phyloP scores from a whole-genome alignment of 495 filamentous ascomycete species.

The Pseudomonodictys pantanalensis region DNA sequence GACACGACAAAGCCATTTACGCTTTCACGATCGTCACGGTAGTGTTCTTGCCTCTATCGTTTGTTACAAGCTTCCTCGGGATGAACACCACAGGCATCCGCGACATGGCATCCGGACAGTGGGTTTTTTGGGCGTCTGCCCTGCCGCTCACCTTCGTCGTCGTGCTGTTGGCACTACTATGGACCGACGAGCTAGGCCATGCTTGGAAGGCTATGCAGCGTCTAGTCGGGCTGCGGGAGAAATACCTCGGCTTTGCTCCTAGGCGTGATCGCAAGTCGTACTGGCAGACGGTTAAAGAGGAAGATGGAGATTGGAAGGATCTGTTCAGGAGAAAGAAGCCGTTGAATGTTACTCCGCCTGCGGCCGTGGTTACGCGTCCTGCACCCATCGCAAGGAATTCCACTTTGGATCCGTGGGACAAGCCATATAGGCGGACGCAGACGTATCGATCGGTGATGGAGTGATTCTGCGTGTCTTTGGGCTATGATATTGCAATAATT shows the following conservation, averaged over 20 bases:
- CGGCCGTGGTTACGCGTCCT: background rate
- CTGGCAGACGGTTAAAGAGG: background rate
- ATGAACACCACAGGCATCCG: slow-evolving; percentile 34
- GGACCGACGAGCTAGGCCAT: slow-evolving; percentile 12
- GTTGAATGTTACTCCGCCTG: background rate
- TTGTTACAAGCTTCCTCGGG: slow-evolving; percentile 43
- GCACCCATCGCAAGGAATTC: too few species aligned
- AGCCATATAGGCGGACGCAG: too few species aligned
- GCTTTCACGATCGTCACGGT: slow-evolving; percentile 44
- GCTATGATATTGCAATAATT: too few species aligned
- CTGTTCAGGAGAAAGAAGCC: background rate
- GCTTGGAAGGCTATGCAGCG: background rate
- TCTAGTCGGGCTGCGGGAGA: background rate
- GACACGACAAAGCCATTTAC: slow-evolving; percentile 39
- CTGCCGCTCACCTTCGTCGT: slow-evolving; percentile 23
- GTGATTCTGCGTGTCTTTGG: too few species aligned
- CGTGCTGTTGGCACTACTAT: background rate
- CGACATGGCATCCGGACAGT: slow-evolving; percentile 9
- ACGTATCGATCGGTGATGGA: too few species aligned
- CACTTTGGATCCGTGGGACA: too few species aligned
- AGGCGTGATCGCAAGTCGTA: background rate
- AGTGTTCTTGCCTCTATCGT: slow-evolving; percentile 46
- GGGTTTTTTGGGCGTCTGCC: slow-evolving; percentile 25
- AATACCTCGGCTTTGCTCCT: background rate
- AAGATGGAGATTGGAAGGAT: background rate